Base-by-base conservation (phyloP, 1,284 basidiomycete genomes). In the Sanghuangporus baumii region DNA sequence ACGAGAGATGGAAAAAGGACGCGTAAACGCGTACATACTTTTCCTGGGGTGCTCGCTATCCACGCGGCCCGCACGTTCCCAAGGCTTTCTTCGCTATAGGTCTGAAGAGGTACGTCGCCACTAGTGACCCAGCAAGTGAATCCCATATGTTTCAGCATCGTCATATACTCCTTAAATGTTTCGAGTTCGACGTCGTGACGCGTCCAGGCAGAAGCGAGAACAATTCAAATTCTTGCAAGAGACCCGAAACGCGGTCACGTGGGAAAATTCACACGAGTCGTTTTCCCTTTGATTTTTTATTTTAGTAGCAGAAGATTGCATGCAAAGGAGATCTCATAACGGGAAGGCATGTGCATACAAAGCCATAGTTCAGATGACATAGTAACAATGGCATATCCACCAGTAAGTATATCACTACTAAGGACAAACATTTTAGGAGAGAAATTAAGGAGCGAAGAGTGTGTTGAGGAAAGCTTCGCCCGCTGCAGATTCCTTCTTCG, bases 401-500 rank as follows among this genome's bases (percentile, higher is more conserved):
- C 34, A 37, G 34, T 31, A 11, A 23, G 18, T 26, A 26, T 11
- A 58, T 48, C 31, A 12, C n/a, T 16, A 61, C 34, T 55, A 62
- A 26, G 16, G 20, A 40, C 38, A 18, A 20, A 23, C 16, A 34
- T 48, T 51, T 59, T n/a, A 43, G 34, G 37, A 50, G 51, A 65
- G 69, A 18, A 46, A 11, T 93, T 81, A 97, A 73, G 92, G 87
- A 75, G 94, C 87, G 70, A 91, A 87, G 73, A 98, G 86, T 69
- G 85, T 94, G 70, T 83, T 82, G 74, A 94, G 79, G 93, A 97
- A 98, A 65, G 85, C 83, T 78, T 94, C 87, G 75, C 90, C 87
- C 68, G 93, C 93, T 66, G 87, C 80, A 66, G 76, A 78, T 69
- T 78, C 78, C 55, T 81, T 78, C 74, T 84, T 86, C 79, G 85